Conservation (phyloP, 352 stramenopile species). For the Phytophthora chlamydospora region DNA sequence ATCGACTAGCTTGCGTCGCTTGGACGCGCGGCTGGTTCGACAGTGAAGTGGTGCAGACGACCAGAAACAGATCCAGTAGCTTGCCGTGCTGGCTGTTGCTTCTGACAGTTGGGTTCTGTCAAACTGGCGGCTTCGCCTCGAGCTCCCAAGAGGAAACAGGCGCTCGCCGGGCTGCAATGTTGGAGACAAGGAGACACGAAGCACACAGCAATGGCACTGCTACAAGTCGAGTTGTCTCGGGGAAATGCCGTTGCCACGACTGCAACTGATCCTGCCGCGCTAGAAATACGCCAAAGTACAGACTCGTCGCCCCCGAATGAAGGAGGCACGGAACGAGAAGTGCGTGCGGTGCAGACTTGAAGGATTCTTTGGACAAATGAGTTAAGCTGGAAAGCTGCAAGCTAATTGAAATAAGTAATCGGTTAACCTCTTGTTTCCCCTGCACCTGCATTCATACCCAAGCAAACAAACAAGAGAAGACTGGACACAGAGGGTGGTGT, state of each 20-base stretch:
- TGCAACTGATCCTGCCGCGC: constrained; percentile 5
- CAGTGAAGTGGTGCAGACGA: not conserved
- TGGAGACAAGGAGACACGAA: not conserved
- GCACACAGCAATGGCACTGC: not conserved
- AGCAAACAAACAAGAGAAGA: constrained; percentile 5
- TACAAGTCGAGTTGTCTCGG: not conserved
- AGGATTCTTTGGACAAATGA: constrained; percentile 22
- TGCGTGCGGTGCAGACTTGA: constrained; percentile 7
- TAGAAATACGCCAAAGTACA: constrained; percentile 22
- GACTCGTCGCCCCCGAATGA: constrained; percentile 24
- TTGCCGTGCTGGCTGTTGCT: constrained; percentile 4
- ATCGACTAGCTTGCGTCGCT: not conserved
- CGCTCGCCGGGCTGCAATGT: not conserved
- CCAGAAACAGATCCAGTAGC: not conserved
- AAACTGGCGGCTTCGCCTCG: not conserved
- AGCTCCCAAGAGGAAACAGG: not conserved
- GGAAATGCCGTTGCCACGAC: not conserved
- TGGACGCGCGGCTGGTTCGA: not conserved
- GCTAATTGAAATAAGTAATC: constrained; percentile 20
- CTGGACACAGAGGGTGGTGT: constrained; percentile 6
- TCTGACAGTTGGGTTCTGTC: constrained; percentile 4
- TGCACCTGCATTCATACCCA: constrained; percentile 3
- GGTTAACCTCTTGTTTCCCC: constrained; percentile 5
- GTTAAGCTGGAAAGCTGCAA: constrained; percentile 19
- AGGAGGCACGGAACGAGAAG: constrained; percentile 16